A percentile compares a stretch with the other conserved stretches of the same genome.
Conservation (phyloP, 148 eudicot genomes). For the Persicaria tinctoria region DNA sequence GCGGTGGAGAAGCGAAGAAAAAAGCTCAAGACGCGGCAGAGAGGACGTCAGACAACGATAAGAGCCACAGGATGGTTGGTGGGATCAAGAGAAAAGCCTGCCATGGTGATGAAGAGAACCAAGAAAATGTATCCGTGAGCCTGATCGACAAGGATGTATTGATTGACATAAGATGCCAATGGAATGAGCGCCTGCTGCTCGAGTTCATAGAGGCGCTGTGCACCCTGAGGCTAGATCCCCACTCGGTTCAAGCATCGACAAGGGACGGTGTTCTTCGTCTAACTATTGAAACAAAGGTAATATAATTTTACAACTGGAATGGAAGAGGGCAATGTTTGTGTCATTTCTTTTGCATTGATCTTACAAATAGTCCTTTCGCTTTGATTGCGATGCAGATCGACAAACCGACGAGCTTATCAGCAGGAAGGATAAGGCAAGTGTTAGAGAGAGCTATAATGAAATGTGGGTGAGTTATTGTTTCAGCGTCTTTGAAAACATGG, state of each 20-base stretch:
- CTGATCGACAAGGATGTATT: conserved; percentile 24
- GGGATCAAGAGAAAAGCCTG: conserved; percentile 35
- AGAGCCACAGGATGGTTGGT: conserved; percentile 15
- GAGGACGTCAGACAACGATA: conserved; percentile 48
- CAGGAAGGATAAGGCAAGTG: conserved; percentile 36
- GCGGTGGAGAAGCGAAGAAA: conserved; percentile 21
- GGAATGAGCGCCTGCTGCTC: conserved; percentile 44
- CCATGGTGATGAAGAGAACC: conserved; percentile 26
- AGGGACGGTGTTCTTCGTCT: conserved; percentile 43
- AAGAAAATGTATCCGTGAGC: conserved; percentile 24
- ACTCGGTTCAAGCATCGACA: conserved; percentile 50
- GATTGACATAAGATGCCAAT: conserved; percentile 47
- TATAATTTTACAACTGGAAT: not conserved
- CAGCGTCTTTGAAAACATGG: too few relatives aligned
- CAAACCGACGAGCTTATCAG: conserved; percentile 28
- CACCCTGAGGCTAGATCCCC: conserved; percentile 39
- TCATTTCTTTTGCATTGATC: not conserved
- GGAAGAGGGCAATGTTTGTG: too few relatives aligned
- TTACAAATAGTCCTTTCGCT: not conserved
- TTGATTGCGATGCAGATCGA: conserved; percentile 32
- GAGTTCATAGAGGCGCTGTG: conserved; percentile 42
- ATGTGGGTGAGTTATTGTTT: conserved; percentile 8
- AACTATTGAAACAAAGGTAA: conserved; percentile 46
- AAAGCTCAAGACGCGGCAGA: conserved; percentile 30
- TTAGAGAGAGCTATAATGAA: conserved; percentile 39